A percentile compares a stretch with the other conserved stretches of the same genome.
These are phyloP conservation scores for Penicillium sp. DNA, from an alignment of 2,329 filamentous ascomycete species.

Conservation along the genomic window DNA sequence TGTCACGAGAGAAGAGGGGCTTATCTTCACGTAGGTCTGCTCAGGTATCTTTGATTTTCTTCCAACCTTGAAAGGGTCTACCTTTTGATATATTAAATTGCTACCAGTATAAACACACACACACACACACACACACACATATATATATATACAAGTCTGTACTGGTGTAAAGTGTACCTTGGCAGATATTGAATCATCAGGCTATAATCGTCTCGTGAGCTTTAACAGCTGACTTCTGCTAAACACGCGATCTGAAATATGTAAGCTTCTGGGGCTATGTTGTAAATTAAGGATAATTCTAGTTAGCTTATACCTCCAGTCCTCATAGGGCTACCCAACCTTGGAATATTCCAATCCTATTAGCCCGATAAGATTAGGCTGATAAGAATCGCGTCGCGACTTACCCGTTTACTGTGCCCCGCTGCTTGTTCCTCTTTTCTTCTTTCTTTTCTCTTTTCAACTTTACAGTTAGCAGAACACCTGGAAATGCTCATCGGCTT, in stretches of 20 bases:
- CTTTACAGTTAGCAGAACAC: not conserved
- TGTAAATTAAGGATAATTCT: too few relatives aligned
- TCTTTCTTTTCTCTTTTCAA: not conserved
- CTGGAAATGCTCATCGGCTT: slow-evolving; percentile 51
- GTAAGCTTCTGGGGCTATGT: not conserved
- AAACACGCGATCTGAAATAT: not conserved
- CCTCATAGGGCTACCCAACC: not conserved
- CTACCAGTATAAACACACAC: too few relatives aligned
- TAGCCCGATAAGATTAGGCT: not conserved
- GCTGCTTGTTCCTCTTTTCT: slow-evolving; percentile 1
- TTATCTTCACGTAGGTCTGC: not conserved
- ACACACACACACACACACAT: too few relatives aligned
- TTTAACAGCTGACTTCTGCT: not conserved
- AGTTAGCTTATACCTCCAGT: too few relatives aligned
- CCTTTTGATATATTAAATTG: too few relatives aligned
- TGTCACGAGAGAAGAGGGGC: not conserved
- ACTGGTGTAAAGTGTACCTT: too few relatives aligned
- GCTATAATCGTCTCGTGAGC: not conserved
- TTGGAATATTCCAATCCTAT: not conserved
- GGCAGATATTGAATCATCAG: not conserved
- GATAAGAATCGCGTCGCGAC: slow-evolving; percentile 7
- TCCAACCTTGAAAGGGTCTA: too few relatives aligned
- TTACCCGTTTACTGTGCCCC: slow-evolving; percentile 1
- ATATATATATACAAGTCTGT: not conserved
- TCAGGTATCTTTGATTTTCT: too few relatives aligned